These are phyloP conservation scores for Melianthus villosus DNA, from an alignment of 441 rosid genomes.

Conservation along the genomic window DNA sequence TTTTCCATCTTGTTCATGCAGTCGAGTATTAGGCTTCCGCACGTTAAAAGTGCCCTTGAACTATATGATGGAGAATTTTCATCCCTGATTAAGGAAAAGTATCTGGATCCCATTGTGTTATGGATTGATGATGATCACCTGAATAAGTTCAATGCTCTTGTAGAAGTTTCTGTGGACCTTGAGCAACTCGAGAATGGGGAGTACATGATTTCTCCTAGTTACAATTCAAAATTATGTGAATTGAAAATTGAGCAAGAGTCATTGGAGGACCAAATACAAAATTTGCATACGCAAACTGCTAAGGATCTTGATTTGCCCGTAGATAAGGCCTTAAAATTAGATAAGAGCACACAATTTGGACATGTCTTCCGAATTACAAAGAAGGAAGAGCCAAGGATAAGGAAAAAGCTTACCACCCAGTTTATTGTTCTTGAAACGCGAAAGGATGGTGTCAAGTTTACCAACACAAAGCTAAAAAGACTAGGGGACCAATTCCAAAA, in stretches of 20 bases:
- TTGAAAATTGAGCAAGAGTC: constrained; percentile 66
- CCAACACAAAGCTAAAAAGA: constrained; percentile 83
- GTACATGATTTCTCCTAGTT: constrained; percentile 82
- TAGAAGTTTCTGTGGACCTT: constrained; percentile 77
- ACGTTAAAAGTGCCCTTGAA: constrained; percentile 55
- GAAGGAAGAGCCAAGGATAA: constrained; percentile 92
- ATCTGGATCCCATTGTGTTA: constrained; percentile 34
- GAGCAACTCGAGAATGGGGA: constrained; percentile 95
- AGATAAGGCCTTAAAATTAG: constrained; percentile 76
- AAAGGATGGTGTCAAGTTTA: constrained; percentile 95
- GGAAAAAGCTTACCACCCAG: constrained; percentile 74
- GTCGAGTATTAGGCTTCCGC: constrained; percentile 81
- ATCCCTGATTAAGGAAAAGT: constrained; percentile 48
- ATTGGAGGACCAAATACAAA: constrained; percentile 61
- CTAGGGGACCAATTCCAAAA: constrained; percentile 80
- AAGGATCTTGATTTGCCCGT: constrained; percentile 62
- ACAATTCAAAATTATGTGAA: constrained; percentile 48
- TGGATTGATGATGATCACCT: constrained; percentile 65
- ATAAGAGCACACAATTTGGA: constrained; percentile 83
- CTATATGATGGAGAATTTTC: constrained; percentile 55
- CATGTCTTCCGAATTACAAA: constrained; percentile 93
- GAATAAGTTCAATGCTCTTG: constrained; percentile 61
- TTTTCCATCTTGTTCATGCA: constrained; percentile 29
- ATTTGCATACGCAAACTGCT: constrained; percentile 74
- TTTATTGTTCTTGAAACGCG: constrained; percentile 90